Percentiles rank a stretch among this genome's conserved stretches.
Evolutionary conservation across 106 monocot genomes (phyloP).

Genomic region (Dendrobium chrysotoxum): DNA sequence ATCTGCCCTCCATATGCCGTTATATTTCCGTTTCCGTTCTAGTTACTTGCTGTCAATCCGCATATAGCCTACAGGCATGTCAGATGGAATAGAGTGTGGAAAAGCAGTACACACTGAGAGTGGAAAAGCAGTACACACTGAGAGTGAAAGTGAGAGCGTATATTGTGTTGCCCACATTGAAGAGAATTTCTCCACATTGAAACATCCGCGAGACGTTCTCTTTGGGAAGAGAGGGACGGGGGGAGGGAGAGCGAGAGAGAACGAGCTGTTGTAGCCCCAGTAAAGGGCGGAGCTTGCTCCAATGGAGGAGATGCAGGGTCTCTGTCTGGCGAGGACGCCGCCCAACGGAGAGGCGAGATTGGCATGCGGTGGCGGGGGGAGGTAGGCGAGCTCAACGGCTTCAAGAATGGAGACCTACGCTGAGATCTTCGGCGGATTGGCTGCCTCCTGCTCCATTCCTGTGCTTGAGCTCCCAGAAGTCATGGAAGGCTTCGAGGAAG

Average conservation of each 20-base stretch:
- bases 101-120: no score
- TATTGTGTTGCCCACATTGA: no score
- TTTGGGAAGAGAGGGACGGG: no score
- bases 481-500: neutral
- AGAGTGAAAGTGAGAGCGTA: no score
- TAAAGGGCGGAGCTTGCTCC: neutral
- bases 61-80: no score
- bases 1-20: no score
- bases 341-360: constrained; percentile 13
- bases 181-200: no score
- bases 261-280: neutral
- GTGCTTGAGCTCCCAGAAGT: constrained; percentile 70
- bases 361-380: constrained; percentile 20
- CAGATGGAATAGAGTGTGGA: no score
- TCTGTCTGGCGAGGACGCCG: constrained; percentile 5
- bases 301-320: constrained; percentile 13
- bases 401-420: constrained; percentile 41
- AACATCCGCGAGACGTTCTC: no score
- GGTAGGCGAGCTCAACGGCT: constrained; percentile 1
- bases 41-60: no score
- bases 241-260: neutral
- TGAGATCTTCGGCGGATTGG: constrained; percentile 75
- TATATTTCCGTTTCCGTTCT: no score
- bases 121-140: no score
- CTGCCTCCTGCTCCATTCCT: constrained; percentile 69